Conservation (phyloP, 2,329 filamentous ascomycete species). For the Ceratocystis lukuohia region DNA sequence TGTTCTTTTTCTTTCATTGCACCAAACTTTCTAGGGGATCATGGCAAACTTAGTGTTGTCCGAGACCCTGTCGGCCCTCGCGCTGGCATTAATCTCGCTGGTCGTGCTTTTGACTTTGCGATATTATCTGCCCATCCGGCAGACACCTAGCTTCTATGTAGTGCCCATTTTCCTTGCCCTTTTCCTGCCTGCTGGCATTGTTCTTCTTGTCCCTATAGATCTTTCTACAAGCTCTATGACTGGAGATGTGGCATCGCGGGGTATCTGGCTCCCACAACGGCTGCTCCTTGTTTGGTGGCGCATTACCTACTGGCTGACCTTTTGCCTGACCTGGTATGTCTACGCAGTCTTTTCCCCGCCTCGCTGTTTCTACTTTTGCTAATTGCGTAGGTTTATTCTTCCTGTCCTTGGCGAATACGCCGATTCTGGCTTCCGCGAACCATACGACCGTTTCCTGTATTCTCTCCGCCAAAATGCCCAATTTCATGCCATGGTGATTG, state of each 20-base stretch:
- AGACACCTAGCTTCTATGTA: conserved; percentile 78
- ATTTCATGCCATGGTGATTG: conserved; percentile 72
- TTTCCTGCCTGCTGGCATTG: conserved; percentile 78
- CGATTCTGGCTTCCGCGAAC: conserved; percentile 84
- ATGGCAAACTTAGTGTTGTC: conserved; percentile 47
- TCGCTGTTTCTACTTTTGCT: not conserved
- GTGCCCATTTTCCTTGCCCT: conserved; percentile 94
- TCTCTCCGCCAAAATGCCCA: conserved; percentile 76
- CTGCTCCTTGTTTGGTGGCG: conserved; percentile 81
- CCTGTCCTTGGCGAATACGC: conserved; percentile 89
- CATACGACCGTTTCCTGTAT: conserved; percentile 66
- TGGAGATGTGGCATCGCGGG: conserved; percentile 56
- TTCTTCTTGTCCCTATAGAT: conserved; percentile 89
- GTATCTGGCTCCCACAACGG: conserved; percentile 73
- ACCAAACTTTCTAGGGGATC: not conserved
- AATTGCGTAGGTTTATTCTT: conserved; percentile 61
- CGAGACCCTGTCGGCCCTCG: conserved; percentile 59
- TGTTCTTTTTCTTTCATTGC: not conserved
- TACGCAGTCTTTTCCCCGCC: not conserved
- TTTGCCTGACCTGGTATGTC: conserved; percentile 75
- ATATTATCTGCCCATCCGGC: conserved; percentile 78
- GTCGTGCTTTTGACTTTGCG: conserved; percentile 73
- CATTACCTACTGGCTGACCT: conserved; percentile 94
- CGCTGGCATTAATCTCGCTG: conserved; percentile 60
- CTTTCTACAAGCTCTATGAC: conserved; percentile 71